These are phyloP conservation scores for Phytophthora macrochlamydospora DNA, from an alignment of 352 stramenopile genomes.

Conservation along the genomic window DNA sequence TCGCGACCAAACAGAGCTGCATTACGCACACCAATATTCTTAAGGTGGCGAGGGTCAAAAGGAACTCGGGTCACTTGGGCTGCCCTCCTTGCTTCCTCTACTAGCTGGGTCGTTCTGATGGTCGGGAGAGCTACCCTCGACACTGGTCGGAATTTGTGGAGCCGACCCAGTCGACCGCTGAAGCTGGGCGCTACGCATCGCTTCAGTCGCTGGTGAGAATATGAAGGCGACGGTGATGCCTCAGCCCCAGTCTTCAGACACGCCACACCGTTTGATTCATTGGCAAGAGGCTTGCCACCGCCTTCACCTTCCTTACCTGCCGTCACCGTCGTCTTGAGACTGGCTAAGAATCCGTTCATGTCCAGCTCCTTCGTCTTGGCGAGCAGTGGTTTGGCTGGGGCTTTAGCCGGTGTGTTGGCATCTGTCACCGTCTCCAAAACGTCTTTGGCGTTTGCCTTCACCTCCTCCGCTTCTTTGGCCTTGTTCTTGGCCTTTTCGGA, in stretches of 20 bases:
- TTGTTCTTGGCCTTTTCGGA: constrained; percentile 49
- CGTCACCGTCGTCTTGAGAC: constrained; percentile 52
- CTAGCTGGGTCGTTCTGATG: constrained; percentile 36
- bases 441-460: constrained; percentile 35
- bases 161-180: constrained; percentile 38
- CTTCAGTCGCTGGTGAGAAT: constrained; percentile 22
- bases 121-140: constrained; percentile 28
- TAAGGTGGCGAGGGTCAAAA: constrained; percentile 60
- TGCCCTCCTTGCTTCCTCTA: constrained; percentile 18
- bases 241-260: constrained; percentile 19
- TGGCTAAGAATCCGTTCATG: constrained; percentile 74
- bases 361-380: constrained; percentile 51
- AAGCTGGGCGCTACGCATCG: constrained; percentile 37
- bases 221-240: constrained; percentile 1
- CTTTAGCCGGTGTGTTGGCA: constrained; percentile 20
- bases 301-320: not conserved
- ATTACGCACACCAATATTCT: constrained; percentile 69
- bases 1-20: constrained; percentile 63
- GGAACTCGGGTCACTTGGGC: constrained; percentile 29
- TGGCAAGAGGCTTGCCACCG: constrained; percentile 17
- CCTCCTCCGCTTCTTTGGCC: constrained; percentile 23
- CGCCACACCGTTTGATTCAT: constrained; percentile 1
- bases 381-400: constrained; percentile 19
- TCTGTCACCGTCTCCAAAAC: constrained; percentile 13
- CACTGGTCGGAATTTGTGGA: constrained; percentile 32